Conservation (phyloP, 352 stramenopile species). For the Phytophthora melonis region DNA sequence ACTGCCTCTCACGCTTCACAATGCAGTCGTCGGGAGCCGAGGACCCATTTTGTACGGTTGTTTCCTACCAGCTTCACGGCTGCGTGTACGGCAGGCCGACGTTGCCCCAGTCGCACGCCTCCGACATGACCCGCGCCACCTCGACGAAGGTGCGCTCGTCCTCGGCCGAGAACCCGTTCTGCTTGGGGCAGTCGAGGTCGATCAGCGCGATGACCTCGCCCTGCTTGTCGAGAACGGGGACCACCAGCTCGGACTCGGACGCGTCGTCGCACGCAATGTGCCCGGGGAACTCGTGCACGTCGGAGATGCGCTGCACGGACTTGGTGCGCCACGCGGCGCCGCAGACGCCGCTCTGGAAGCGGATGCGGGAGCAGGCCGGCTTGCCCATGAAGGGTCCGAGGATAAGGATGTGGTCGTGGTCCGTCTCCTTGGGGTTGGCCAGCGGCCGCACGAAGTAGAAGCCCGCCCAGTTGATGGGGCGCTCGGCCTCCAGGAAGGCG, state of each 20-base stretch:
- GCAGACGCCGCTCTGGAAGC: constrained; percentile 79
- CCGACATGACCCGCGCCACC: constrained; percentile 63
- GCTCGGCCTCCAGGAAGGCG: constrained; percentile 67
- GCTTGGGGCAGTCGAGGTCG: constrained; percentile 80
- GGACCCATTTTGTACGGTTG: neutral
- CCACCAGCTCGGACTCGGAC: constrained; percentile 85
- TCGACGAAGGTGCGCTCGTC: constrained; percentile 76
- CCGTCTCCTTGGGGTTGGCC: constrained; percentile 58
- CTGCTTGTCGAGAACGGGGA: constrained; percentile 70
- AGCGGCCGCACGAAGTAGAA: constrained; percentile 86
- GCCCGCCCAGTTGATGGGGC: constrained; percentile 82
- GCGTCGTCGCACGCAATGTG: constrained; percentile 88
- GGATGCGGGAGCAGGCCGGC: constrained; percentile 82
- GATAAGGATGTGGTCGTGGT: constrained; percentile 72
- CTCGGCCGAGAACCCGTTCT: constrained; percentile 74
- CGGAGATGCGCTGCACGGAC: constrained; percentile 72
- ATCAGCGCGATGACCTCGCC: constrained; percentile 80
- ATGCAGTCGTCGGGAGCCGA: neutral
- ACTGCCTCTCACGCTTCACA: neutral
- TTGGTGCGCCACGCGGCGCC: constrained; percentile 73
- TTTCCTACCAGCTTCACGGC: constrained; percentile 19
- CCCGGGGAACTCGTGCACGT: constrained; percentile 80
- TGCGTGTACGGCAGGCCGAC: constrained; percentile 62
- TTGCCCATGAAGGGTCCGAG: constrained; percentile 87
- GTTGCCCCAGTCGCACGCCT: constrained; percentile 77